Base-by-base conservation (phyloP, 2,329 filamentous ascomycete species). In the Aquanectria penicillioides region DNA sequence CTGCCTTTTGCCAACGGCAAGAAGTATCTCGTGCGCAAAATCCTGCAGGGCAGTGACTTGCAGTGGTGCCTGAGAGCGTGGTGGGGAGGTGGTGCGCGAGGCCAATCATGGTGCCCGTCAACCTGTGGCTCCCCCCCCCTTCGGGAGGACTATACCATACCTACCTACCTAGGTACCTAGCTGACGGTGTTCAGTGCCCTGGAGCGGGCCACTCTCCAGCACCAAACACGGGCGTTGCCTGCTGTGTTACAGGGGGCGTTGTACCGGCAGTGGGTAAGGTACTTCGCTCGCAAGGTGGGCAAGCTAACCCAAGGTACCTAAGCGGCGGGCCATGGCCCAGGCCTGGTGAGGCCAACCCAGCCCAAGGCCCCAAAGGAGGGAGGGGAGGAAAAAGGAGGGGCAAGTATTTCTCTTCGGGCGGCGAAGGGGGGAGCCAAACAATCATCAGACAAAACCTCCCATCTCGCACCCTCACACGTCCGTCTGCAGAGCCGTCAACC, bases 311-410 rank as follows among this genome's bases (percentile, higher is more conserved):
- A 52, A 50, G 47, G n/a, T n/a, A n/a, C n/a, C n/a, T n/a, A n/a
- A n/a, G n/a, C n/a, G n/a, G n/a, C n/a, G n/a, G n/a, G n/a, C 47
- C 28, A 34, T 34, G 25, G 33, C 31, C 36, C 50, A 25, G 38
- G 23, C 38, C 38, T 28, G 41, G 41, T 44, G 41, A 44, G 41
- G 41, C 38, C 38, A 26, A 20, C 28, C 28, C 31, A 50, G 25
- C 47, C 47, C 17, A 50, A 50, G 46, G 46, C 38, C 50, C 31
- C 57, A 59, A 58, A 65, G 41, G 41, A 44, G 49, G 54, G 64
- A 54, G 62, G 49, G 63, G 65, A 55, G 37, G 65, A 56, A 67
- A 64, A 53, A 53, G 62, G 66, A 69, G 66, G 66, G 66, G 66
- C 66, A 69, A 44, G 49, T 68, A 55, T 57, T 48, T 52, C 56